Evolutionary conservation across 1,284 basidiomycete species (phyloP).

Genomic region (Ceratobasidium sp.): DNA sequence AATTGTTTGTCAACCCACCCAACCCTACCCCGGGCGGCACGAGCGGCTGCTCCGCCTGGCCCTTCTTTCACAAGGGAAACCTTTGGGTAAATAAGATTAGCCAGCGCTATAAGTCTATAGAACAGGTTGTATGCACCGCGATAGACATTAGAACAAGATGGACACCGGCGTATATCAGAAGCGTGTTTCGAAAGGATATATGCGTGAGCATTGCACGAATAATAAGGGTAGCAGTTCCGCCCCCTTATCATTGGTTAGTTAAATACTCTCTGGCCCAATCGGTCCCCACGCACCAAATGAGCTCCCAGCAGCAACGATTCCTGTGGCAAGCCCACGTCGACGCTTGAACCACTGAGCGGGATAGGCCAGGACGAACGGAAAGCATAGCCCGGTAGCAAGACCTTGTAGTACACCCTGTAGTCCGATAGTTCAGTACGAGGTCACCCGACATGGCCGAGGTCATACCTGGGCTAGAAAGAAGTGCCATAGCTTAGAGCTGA

Average conservation of each 20-base stretch:
- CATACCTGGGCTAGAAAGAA: slow-evolving; percentile 44
- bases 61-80: slow-evolving; percentile 33
- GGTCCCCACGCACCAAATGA: slow-evolving; percentile 41
- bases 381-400: slow-evolving; percentile 41
- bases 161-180: slow-evolving; percentile 42
- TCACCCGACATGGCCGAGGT: background rate
- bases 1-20: slow-evolving; percentile 39
- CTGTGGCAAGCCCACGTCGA: slow-evolving; percentile 44
- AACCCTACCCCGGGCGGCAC: slow-evolving; percentile 13
- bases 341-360: slow-evolving; percentile 45
- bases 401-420: slow-evolving; percentile 43
- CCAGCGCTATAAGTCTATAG: background rate
- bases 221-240: slow-evolving; percentile 43
- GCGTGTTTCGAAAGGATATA: slow-evolving; percentile 41
- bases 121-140: slow-evolving; percentile 22
- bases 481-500: slow-evolving; percentile 45
- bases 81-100: slow-evolving; percentile 36
- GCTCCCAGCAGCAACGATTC: slow-evolving; percentile 44
- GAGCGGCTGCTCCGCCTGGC: slow-evolving; percentile 11
- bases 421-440: background rate
- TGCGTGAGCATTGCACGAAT: slow-evolving; percentile 41
- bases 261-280: background rate
- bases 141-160: slow-evolving; percentile 39
- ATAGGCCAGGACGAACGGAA: slow-evolving; percentile 44
- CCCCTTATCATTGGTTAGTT: slow-evolving; percentile 38